Percentiles rank a stretch among this genome's conserved stretches.
These are phyloP conservation scores for Torulaspora quercuum DNA, from an alignment of 805 yeast species.

Conservation along the genomic window DNA sequence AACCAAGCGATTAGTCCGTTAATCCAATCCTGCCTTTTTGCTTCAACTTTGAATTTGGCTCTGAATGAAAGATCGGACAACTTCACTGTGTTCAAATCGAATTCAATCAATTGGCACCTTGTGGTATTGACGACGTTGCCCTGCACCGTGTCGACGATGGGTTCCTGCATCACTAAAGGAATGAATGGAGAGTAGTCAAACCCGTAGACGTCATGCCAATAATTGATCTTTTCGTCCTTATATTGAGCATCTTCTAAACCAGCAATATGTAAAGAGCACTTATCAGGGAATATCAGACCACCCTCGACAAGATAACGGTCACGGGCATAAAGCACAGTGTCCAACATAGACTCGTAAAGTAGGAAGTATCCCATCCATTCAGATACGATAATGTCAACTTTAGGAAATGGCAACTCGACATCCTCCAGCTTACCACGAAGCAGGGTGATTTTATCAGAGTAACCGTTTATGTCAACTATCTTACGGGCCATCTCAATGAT, in stretches of 20 bases:
- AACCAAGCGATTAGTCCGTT: slow-evolving; percentile 95
- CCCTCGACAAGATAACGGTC: slow-evolving; percentile 75
- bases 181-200: slow-evolving; percentile 92
- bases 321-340: slow-evolving; percentile 90
- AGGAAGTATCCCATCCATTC: slow-evolving; percentile 99
- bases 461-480: slow-evolving; percentile 79
- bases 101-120: slow-evolving; percentile 64
- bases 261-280: slow-evolving; percentile 83
- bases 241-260: slow-evolving; percentile 91
- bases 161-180: slow-evolving; percentile 83
- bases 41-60: slow-evolving; percentile 63
- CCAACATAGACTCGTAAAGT: slow-evolving; percentile 95
- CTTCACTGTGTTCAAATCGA: slow-evolving; percentile 86
- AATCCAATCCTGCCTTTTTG: slow-evolving; percentile 72
- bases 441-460: slow-evolving; percentile 79
- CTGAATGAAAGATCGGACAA: slow-evolving; percentile 78
- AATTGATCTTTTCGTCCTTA: slow-evolving; percentile 84
- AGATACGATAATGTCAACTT: slow-evolving; percentile 91
- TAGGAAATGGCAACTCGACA: slow-evolving; percentile 73
- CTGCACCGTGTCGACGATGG: slow-evolving; percentile 93
- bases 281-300: slow-evolving; percentile 93
- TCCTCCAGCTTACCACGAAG: slow-evolving; percentile 94
- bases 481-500: slow-evolving; percentile 95
- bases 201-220: slow-evolving; percentile 97
- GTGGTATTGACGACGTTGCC: slow-evolving; percentile 72